Evolutionary conservation across 805 yeast genomes (phyloP).

Genomic region (Metschnikowia amazonensis): DNA sequence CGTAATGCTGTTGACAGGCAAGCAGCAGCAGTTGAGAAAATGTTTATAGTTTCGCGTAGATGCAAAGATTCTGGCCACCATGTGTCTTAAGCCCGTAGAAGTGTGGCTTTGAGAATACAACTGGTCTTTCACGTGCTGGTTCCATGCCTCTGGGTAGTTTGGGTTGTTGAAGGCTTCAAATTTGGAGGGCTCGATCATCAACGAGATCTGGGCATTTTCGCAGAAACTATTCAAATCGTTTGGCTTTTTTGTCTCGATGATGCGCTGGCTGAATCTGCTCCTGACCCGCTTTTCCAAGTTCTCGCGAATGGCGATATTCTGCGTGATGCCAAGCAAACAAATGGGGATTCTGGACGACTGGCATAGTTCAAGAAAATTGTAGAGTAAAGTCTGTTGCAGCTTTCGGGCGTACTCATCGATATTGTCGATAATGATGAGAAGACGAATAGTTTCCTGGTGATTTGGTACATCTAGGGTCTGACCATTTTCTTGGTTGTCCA

Average conservation of each 20-base stretch:
- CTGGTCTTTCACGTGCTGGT: slow-evolving; percentile 30
- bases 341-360: slow-evolving; percentile 69
- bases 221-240: slow-evolving; percentile 47
- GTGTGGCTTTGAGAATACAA: slow-evolving; percentile 5
- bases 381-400: slow-evolving; percentile 76
- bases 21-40: slow-evolving; percentile 40
- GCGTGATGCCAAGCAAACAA: slow-evolving; percentile 75
- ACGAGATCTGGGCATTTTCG: slow-evolving; percentile 40
- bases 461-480: too few species aligned
- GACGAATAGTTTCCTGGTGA: slow-evolving; percentile 41
- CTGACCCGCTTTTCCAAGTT: slow-evolving; percentile 86
- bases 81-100: slow-evolving; percentile 12
- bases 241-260: slow-evolving; percentile 57
- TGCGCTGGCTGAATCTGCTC: slow-evolving; percentile 81
- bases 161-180: slow-evolving; percentile 16
- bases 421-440: slow-evolving; percentile 80
- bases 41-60: slow-evolving; percentile 56
- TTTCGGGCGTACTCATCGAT: slow-evolving; percentile 73
- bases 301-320: slow-evolving; percentile 73
- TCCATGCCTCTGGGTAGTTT: slow-evolving; percentile 41
- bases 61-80: slow-evolving; percentile 43
- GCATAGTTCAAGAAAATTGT: slow-evolving; percentile 83
- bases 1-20: slow-evolving; percentile 37
- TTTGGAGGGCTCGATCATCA: slow-evolving; percentile 25
- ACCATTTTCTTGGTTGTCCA: background rate